Conservation (phyloP, 176 grass and related monocot species). For the Pontederia crassipes region DNA sequence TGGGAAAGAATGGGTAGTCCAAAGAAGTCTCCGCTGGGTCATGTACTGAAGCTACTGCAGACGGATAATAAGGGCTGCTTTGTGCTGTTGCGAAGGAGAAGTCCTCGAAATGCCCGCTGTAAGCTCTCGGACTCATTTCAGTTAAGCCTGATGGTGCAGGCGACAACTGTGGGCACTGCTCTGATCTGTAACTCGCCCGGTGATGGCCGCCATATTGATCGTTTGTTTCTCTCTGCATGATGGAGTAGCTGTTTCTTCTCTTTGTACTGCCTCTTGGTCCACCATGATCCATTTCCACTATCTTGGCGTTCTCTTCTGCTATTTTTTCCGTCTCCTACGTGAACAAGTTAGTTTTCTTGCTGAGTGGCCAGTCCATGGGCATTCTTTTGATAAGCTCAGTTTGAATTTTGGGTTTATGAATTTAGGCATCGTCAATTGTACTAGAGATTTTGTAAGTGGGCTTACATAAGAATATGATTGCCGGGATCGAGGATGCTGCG, state of each 20-base stretch:
- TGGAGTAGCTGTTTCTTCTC: conserved; percentile 20
- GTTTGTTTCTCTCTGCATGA: neutral
- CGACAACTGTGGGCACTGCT: neutral
- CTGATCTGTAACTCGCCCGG: neutral
- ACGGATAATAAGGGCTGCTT: conserved; percentile 17
- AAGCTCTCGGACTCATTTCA: conserved; percentile 5
- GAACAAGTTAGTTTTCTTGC: neutral
- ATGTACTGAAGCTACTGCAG: conserved; percentile 8
- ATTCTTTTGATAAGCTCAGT: neutral
- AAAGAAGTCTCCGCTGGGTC: neutral
- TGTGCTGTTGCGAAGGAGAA: conserved; percentile 16
- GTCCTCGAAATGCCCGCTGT: conserved; percentile 10
- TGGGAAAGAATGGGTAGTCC: conserved; percentile 17
- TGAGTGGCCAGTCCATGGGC: neutral
- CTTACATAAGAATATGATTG: neutral
- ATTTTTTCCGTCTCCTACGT: conserved; percentile 56
- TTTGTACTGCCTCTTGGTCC: conserved; percentile 25
- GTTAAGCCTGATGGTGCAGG: conserved; percentile 2
- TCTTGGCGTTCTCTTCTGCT: conserved; percentile 58
- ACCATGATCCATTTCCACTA: conserved; percentile 72
- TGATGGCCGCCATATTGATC: neutral
- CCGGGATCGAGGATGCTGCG: neutral
- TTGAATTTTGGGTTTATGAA: neutral
- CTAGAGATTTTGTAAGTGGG: neutral
- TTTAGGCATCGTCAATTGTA: neutral